Conservation (phyloP, 2,329 filamentous ascomycete species). For the Chaetomiaceae sp. region DNA sequence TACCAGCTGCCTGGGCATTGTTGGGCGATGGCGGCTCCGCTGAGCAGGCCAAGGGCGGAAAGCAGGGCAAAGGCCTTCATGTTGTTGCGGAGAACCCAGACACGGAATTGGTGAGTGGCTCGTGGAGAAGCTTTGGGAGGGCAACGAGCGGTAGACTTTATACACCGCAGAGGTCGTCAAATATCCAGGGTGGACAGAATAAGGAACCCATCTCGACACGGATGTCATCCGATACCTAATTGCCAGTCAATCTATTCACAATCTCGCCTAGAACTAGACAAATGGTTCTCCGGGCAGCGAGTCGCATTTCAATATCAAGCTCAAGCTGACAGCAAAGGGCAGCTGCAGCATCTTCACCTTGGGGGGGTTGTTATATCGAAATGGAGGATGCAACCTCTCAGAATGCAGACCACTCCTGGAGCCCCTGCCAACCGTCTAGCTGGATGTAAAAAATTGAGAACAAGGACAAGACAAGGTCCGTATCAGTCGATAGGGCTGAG, state of each 20-base stretch:
- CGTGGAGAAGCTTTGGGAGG: not conserved
- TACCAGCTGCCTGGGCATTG: slow-evolving; percentile 22
- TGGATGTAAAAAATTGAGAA: too few relatives aligned
- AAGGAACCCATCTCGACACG: not conserved
- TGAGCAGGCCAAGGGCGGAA: slow-evolving; percentile 11
- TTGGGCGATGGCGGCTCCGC: slow-evolving; percentile 16
- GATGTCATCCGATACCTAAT: not conserved
- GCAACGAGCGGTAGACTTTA: not conserved
- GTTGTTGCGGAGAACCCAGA: not conserved
- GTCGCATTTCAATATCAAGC: not conserved
- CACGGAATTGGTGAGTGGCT: not conserved
- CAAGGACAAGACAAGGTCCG: too few relatives aligned
- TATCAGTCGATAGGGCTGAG: too few relatives aligned
- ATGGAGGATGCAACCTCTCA: too few relatives aligned
- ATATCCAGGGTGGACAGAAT: too few relatives aligned
- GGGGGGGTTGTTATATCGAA: too few relatives aligned
- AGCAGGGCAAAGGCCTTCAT: slow-evolving; percentile 13
- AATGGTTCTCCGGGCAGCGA: not conserved
- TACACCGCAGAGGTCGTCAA: not conserved
- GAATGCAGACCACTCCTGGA: too few relatives aligned
- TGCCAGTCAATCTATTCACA: slow-evolving; percentile 11
- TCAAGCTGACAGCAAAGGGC: too few relatives aligned
- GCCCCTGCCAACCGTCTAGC: too few relatives aligned
- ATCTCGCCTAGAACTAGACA: not conserved
- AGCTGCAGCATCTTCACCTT: too few relatives aligned